Evolutionary conservation across 2,329 filamentous ascomycete genomes (phyloP).

Genomic region (Rugonectria rugulosa): DNA sequence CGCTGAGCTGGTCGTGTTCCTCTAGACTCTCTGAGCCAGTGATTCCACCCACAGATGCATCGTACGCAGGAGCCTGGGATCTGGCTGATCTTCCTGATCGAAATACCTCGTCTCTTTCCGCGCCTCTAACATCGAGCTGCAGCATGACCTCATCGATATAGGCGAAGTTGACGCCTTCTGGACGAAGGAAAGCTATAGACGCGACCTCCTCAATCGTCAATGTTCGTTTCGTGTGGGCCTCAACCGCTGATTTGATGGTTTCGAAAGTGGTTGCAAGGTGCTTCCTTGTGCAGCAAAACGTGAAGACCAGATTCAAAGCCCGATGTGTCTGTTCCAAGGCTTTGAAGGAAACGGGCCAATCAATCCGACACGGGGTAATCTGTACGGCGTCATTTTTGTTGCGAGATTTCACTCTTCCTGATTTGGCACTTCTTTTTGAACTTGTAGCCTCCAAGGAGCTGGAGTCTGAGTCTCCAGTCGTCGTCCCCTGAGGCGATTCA

Average conservation of each 20-base stretch:
- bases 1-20: constrained; percentile 38
- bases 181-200: constrained; percentile 78
- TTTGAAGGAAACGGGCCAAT: constrained; percentile 80
- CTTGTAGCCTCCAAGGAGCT: constrained; percentile 10
- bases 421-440: constrained; percentile 11
- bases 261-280: constrained; percentile 92
- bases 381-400: constrained; percentile 31
- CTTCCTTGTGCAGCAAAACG: constrained; percentile 92
- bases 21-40: constrained; percentile 57
- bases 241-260: constrained; percentile 84
- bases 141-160: constrained; percentile 88
- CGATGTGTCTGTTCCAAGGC: constrained; percentile 78
- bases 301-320: constrained; percentile 91
- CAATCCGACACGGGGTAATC: constrained; percentile 44
- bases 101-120: constrained; percentile 70
- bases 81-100: constrained; percentile 56
- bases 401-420: constrained; percentile 17
- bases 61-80: constrained; percentile 58
- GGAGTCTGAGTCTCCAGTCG: constrained; percentile 15
- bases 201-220: constrained; percentile 82
- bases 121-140: constrained; percentile 78
- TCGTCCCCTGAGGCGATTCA: constrained; percentile 13
- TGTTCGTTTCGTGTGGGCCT: constrained; percentile 77
- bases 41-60: constrained; percentile 64
- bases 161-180: constrained; percentile 79